Conservation (phyloP, 1,139 yeast species). For the Nakaseomyces delphensis region DNA sequence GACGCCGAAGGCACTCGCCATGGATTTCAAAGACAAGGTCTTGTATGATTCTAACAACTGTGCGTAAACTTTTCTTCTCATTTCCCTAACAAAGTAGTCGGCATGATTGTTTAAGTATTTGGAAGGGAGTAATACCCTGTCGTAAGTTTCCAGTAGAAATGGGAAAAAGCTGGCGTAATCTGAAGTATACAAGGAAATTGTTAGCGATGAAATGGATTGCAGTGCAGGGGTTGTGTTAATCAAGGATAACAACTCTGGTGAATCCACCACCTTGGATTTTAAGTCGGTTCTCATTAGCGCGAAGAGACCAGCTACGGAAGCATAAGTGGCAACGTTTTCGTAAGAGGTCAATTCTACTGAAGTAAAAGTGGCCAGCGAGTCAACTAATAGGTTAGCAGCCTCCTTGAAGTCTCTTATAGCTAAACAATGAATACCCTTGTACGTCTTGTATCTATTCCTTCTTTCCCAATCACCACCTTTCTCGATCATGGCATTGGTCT, state of each 20-base stretch:
- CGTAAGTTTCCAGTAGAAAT: constrained; percentile 69
- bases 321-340: constrained; percentile 83
- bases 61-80: constrained; percentile 91
- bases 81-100: constrained; percentile 76
- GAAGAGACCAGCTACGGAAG: constrained; percentile 78
- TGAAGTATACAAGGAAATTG: constrained; percentile 81
- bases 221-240: constrained; percentile 62
- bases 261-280: constrained; percentile 77
- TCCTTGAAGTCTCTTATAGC: constrained; percentile 80
- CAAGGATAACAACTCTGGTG: constrained; percentile 85
- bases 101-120: constrained; percentile 76
- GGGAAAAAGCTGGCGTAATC: constrained; percentile 79
- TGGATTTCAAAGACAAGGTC: constrained; percentile 76
- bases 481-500: constrained; percentile 67
- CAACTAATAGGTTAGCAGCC: constrained; percentile 76
- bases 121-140: constrained; percentile 60
- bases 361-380: constrained; percentile 90
- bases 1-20: constrained; percentile 92
- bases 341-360: constrained; percentile 88
- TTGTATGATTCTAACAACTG: constrained; percentile 92
- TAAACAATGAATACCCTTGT: constrained; percentile 73
- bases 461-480: constrained; percentile 99
- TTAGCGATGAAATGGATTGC: constrained; percentile 74
- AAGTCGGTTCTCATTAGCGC: constrained; percentile 77
- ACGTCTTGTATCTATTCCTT: constrained; percentile 87